Conservation (phyloP, 176 grass and related monocot genomes). For the Hsuehochloa calcarea region DNA sequence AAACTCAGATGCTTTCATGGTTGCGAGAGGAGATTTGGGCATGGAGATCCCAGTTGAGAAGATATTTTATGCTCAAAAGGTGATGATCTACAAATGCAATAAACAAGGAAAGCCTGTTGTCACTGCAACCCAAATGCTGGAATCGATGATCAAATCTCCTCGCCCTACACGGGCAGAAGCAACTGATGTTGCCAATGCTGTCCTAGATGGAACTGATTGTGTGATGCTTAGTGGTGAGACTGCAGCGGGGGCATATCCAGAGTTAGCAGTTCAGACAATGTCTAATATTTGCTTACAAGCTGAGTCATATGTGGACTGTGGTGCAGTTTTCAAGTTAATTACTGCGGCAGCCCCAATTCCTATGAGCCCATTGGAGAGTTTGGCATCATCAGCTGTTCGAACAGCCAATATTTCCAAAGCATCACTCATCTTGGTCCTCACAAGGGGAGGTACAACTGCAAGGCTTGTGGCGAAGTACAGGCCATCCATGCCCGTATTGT, state of each 20-base stretch:
- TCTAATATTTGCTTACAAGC: conserved; percentile 69
- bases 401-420: conserved; percentile 58
- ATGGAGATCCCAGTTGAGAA: conserved; percentile 97
- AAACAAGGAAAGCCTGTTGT: conserved; percentile 81
- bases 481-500: conserved; percentile 65
- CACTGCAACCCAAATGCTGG: conserved; percentile 90
- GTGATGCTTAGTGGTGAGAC: conserved; percentile 92
- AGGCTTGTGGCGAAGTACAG: conserved; percentile 83
- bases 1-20: conserved; percentile 86
- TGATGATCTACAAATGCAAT: conserved; percentile 94
- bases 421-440: conserved; percentile 80
- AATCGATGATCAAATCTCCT: conserved; percentile 94
- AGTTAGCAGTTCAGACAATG: conserved; percentile 76
- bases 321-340: conserved; percentile 58
- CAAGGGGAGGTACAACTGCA: conserved; percentile 72
- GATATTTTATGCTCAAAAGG: conserved; percentile 86
- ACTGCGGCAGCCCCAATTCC: conserved; percentile 46
- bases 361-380: conserved; percentile 76
- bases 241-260: conserved; percentile 74
- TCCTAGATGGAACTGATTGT: conserved; percentile 80
- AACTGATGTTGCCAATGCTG: conserved; percentile 85
- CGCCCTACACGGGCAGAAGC: conserved; percentile 80
- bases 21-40: conserved; percentile 76
- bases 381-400: conserved; percentile 76
- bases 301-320: conserved; percentile 60